Evolutionary conservation across 2,329 filamentous ascomycete genomes (phyloP).

Genomic region (Verticillium zaregamsianum): DNA sequence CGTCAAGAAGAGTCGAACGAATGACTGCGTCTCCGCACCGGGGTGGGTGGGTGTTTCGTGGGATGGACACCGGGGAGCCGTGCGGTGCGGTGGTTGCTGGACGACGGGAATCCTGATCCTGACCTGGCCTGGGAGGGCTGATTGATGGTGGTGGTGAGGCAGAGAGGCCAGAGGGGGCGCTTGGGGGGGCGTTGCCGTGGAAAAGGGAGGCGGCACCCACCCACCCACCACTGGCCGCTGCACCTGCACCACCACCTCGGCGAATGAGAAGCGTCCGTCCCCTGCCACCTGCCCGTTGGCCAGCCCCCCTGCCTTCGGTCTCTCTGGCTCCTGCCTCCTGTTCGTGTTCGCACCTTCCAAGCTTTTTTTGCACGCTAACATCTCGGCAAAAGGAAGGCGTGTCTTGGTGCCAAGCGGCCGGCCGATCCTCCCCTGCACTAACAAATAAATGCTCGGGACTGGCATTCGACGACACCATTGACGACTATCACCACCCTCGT

Average conservation of each 20-base stretch:
- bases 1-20: background rate
- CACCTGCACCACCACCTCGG: background rate
- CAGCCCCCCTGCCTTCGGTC: background rate
- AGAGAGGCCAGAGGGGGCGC: background rate
- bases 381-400: background rate
- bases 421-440: background rate
- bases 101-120: background rate
- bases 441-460: background rate
- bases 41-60: background rate
- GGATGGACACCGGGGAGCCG: background rate
- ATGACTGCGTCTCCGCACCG: background rate
- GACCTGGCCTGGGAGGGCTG: background rate
- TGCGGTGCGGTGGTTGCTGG: background rate
- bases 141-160: background rate
- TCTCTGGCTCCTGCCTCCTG: background rate
- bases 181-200: background rate
- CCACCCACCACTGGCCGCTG: background rate
- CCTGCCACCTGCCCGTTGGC: background rate
- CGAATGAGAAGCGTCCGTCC: background rate
- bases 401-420: background rate
- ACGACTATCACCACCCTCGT: background rate
- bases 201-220: background rate
- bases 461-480: background rate
- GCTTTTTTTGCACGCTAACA: background rate
- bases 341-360: background rate